Conservation (phyloP, 1,284 basidiomycete species). For the Pseudozyma pruni region DNA sequence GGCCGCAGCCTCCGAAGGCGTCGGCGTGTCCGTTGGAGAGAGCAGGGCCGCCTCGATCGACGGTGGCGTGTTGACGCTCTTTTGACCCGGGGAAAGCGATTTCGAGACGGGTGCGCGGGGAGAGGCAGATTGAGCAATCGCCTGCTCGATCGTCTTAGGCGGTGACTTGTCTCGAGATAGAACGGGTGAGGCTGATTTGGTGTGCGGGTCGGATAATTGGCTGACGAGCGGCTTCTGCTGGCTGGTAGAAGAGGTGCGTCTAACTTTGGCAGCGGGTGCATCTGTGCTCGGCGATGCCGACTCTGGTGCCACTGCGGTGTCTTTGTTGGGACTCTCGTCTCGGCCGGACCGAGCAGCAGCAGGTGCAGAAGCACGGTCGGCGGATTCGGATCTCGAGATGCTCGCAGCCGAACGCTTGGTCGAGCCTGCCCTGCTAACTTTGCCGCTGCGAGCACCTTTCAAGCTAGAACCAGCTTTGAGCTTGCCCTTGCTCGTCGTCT, state of each 20-base stretch:
- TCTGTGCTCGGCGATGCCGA: constrained; percentile 7
- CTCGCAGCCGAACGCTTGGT: constrained; percentile 21
- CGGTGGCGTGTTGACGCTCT: constrained; percentile 13
- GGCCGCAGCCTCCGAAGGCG: constrained; percentile 40
- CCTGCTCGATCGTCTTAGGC: constrained; percentile 14
- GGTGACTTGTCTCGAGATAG: background rate
- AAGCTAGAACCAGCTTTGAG: background rate
- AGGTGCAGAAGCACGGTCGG: constrained; percentile 2
- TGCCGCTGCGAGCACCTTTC: background rate
- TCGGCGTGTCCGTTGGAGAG: constrained; percentile 34
- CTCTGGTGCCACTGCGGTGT: constrained; percentile 6
- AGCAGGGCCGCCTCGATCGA: constrained; percentile 41
- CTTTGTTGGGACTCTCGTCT: constrained; percentile 6
- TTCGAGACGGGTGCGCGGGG: constrained; percentile 5
- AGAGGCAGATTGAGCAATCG: background rate
- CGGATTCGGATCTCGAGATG: constrained; percentile 4
- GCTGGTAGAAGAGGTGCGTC: constrained; percentile 27
- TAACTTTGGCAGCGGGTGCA: constrained; percentile 29
- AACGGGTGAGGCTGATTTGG: background rate
- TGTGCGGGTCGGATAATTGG: background rate
- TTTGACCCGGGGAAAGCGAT: constrained; percentile 8
- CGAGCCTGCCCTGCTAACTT: constrained; percentile 3
- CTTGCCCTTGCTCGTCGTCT: background rate
- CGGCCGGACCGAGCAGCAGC: constrained; percentile 2
- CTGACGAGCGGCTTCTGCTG: constrained; percentile 11